Evolutionary conservation across 2,329 filamentous ascomycete species (phyloP), one percentile per base, ranked within the genome.

Genomic region (Arachnopeziza araneosa): DNA sequence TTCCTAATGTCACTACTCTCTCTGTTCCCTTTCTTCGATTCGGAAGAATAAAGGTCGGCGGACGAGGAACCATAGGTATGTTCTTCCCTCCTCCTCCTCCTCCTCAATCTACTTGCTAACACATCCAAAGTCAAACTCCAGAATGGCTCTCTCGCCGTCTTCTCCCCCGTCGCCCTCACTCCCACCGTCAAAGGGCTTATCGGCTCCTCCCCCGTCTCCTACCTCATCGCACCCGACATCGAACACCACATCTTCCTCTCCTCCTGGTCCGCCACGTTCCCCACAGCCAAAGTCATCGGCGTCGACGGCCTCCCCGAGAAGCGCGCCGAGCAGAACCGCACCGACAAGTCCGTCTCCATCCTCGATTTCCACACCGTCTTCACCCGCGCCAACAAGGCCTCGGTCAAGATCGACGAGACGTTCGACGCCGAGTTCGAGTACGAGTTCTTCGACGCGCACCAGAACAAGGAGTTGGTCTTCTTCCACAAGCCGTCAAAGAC

Each of bases 181-280:
- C 82, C 87, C 2, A 85, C 88, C 60, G 86, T 92, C 49, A 85
- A 81, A 63, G 73, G 79, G 67, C 86, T 88, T 72, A 78, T 90
- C 56, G 77, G 80, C 58, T 79, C 85, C n/a, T 21, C 56, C 22
- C 57, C 61, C 0, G 84, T 97, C 56, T 83, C 82, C 66, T 98
- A 98, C 80, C 87, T 99, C 66, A 80, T 93, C 24, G 93, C 95
- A 0, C 85, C 89, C 1, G 95, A 99, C 74, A 81, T 90, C 56
- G 92, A 99, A 78, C 95, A 99, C 75, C 95, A 99, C 81, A 91
- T 99, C 73, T 96, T 95, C 78, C 74, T 99, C 57, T 88, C 89
- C 0, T 81, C 90, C 54, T 99, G 95, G 93, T 85, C 89, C 69
- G 78, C 83, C 54, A 89, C 85, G 24, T 98, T 85, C 73, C 93